These are phyloP conservation scores for Blastobotrys terrestris DNA, from an alignment of 805 yeast genomes.

Conservation along the genomic window DNA sequence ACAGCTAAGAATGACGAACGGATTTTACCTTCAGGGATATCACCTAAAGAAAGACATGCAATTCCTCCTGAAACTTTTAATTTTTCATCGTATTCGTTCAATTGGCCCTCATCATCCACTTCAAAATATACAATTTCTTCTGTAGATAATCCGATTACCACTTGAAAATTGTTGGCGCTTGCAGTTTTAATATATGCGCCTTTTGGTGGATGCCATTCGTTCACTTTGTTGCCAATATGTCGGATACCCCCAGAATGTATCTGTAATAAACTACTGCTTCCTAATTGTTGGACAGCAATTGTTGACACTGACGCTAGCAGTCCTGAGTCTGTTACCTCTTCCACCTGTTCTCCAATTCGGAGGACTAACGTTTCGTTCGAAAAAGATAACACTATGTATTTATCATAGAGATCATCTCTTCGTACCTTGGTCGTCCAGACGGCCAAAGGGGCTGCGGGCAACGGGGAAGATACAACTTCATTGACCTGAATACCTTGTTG, in stretches of 20 bases:
- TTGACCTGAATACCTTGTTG: conserved; percentile 55
- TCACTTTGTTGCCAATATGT: conserved; percentile 38
- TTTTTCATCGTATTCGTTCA: conserved; percentile 65
- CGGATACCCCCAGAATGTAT: conserved; percentile 65
- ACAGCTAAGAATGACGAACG: conserved; percentile 58
- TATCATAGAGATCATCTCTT: conserved; percentile 43
- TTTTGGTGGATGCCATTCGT: conserved; percentile 79
- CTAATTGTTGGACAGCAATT: conserved; percentile 62
- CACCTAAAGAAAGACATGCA: conserved; percentile 41
- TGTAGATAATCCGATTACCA: conserved; percentile 65
- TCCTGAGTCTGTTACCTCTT: conserved; percentile 64
- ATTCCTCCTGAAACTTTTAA: conserved; percentile 51
- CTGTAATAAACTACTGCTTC: conserved; percentile 58
- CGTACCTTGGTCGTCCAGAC: conserved; percentile 56
- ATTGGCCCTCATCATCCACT: conserved; percentile 53
- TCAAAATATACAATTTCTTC: conserved; percentile 80
- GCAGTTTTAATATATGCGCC: conserved; percentile 61
- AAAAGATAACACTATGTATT: conserved; percentile 60
- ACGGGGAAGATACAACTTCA: conserved; percentile 65
- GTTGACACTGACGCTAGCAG: conserved; percentile 55
- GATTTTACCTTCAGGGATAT: conserved; percentile 40
- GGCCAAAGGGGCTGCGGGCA: conserved; percentile 58
- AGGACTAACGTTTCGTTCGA: conserved; percentile 64
- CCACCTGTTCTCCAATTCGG: conserved; percentile 73
- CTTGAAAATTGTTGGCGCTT: conserved; percentile 58